phyloP scores from a whole-genome alignment of 495 filamentous ascomycete genomes.

The Aspergillus olivimuriae region DNA sequence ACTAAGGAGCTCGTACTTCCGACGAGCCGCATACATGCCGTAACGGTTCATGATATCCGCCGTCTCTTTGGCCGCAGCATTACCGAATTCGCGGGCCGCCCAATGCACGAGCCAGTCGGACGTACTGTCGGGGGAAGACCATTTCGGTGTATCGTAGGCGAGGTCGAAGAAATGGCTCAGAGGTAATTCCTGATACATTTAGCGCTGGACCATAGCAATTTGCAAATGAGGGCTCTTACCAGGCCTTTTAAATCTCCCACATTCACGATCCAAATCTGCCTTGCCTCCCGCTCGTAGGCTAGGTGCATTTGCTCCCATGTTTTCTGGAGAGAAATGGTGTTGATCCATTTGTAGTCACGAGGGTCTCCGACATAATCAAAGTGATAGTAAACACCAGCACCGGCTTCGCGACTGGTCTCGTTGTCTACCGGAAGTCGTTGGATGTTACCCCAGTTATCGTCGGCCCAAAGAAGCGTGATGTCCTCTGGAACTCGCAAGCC shows the following conservation, averaged over 20 bases:
- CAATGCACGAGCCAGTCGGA: constrained; percentile 49
- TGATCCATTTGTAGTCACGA: constrained; percentile 27
- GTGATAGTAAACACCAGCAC: constrained; percentile 74
- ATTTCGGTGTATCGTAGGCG: constrained; percentile 55
- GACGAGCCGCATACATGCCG: constrained; percentile 53
- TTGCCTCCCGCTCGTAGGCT: constrained; percentile 54
- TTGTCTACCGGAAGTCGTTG: constrained; percentile 56
- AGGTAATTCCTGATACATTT: constrained; percentile 64
- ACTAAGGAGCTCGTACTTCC: constrained; percentile 67
- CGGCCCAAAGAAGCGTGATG: constrained; percentile 66
- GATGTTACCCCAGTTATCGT: constrained; percentile 72
- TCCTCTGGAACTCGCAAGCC: constrained; percentile 65
- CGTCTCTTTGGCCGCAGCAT: constrained; percentile 40
- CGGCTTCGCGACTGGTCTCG: constrained; percentile 54
- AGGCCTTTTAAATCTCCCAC: constrained; percentile 54
- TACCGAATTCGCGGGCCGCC: constrained; percentile 56
- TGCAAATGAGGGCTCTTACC: constrained; percentile 8
- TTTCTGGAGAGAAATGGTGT: constrained; percentile 23
- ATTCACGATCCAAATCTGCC: constrained; percentile 71
- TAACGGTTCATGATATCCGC: constrained; percentile 54
- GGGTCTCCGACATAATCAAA: constrained; percentile 50
- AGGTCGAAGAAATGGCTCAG: constrained; percentile 63
- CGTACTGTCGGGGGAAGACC: constrained; percentile 45
- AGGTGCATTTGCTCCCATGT: constrained; percentile 22
- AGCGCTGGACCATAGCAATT: no score